Evolutionary conservation across 257 asterid genomes (phyloP), one percentile per base, ranked within the genome.

Genomic region (Thymus quinquecostatus): DNA sequence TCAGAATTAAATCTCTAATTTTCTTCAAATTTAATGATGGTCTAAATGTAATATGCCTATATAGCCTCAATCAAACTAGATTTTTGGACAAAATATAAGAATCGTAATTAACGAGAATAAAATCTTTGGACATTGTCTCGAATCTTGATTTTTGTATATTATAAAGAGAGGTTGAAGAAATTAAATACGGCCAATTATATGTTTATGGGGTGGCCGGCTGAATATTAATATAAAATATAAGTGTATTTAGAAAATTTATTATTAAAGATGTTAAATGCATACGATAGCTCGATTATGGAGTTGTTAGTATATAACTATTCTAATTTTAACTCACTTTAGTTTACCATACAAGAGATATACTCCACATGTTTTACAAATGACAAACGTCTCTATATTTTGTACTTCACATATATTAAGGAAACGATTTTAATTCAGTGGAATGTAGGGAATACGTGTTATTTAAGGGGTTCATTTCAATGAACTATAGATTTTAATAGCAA

Each of bases 61-160:
- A 10, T 8, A 6, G 13, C 36, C 44, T 34, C 9, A 3, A 51
- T 44, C 43, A 60, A 72, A 67, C 67, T 58, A 59, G 66, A 33
- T 33, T 65, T 50, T 43, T 21, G 3, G 27, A 10, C 6, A 38
- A 38, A 38, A 38, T 38, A 38, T 38, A 38, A 21, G 21, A 21
- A 21, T 21, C 21, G 21, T 21, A 21, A 62, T 40, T 3, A 11
- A 30, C 47, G 67, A 69, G 82, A 72, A 78, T 72, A 78, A 66
- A 78, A 78, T 78, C 77, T 78, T 77, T 44, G 78, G 78, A 66
- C 61, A 4, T 45, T 60, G 71, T 72, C 70, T 44, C 71, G 75
- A 64, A 67, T 72, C 65, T 60, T 21, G 47, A 30, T 13, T 66
- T 77, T 57, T 29, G 49, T 38, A 51, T 77, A 72, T 66, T 77